phyloP scores from a whole-genome alignment of 495 filamentous ascomycete species.

The Aspergillus leporis region DNA sequence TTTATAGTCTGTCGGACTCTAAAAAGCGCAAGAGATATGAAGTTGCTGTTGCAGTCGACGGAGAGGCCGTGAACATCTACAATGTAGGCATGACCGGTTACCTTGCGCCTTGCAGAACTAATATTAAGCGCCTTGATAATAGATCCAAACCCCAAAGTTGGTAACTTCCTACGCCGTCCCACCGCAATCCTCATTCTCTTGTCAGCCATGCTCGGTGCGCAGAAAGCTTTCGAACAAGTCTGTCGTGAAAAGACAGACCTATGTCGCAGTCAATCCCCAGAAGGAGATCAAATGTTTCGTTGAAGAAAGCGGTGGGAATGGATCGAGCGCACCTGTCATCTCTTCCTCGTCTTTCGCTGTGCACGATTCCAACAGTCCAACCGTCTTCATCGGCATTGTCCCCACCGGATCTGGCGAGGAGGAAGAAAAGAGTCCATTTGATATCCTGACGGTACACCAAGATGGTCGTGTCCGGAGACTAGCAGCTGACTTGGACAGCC shows the following conservation, averaged over 20 bases:
- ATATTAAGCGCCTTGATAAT: constrained; percentile 16
- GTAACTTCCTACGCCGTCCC: constrained; percentile 84
- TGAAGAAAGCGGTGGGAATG: constrained; percentile 44
- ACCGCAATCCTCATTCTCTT: constrained; percentile 76
- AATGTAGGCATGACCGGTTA: constrained; percentile 59
- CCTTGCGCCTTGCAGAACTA: neutral
- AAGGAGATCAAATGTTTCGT: constrained; percentile 55
- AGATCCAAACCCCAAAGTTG: constrained; percentile 79
- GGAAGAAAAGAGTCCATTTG: constrained; percentile 31
- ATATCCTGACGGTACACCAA: constrained; percentile 50
- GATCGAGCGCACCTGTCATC: constrained; percentile 38
- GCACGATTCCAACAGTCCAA: constrained; percentile 44
- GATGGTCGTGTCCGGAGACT: constrained; percentile 45
- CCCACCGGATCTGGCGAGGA: constrained; percentile 26
- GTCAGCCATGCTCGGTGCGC: constrained; percentile 73
- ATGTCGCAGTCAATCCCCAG: constrained; percentile 50
- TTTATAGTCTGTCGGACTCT: constrained; percentile 66
- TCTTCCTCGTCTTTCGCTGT: constrained; percentile 42
- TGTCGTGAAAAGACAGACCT: constrained; percentile 69
- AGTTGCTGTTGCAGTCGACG: constrained; percentile 82
- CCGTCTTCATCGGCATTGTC: constrained; percentile 43
- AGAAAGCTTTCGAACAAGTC: constrained; percentile 52
- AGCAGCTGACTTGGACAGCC: constrained; percentile 40
- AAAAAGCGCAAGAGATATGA: constrained; percentile 88
- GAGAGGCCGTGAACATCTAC: constrained; percentile 89